These are phyloP conservation scores for Lathyrus tuberosus DNA, from an alignment of 306 rosid species.

Conservation along the genomic window DNA sequence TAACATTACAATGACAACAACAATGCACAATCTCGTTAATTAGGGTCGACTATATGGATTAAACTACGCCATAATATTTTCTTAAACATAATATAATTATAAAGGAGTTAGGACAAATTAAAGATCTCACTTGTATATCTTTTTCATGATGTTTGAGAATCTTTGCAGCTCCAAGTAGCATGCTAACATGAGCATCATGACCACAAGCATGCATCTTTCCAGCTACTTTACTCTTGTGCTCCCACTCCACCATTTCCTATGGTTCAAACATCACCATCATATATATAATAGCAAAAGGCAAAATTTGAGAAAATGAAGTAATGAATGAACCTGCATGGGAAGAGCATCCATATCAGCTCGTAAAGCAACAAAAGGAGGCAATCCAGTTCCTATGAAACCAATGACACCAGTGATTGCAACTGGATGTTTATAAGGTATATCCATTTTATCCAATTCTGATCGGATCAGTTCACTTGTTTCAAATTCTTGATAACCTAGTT, in stretches of 20 bases:
- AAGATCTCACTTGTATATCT: conserved; percentile 55
- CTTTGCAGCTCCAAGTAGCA: conserved; percentile 94
- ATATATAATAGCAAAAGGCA: not conserved
- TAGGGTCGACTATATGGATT: too few species aligned
- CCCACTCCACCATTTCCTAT: conserved; percentile 98
- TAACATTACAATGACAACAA: too few species aligned
- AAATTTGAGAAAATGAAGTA: too few species aligned
- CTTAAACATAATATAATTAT: too few species aligned
- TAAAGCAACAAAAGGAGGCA: conserved; percentile 78
- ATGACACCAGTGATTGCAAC: conserved; percentile 72
- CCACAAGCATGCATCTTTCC: conserved; percentile 85
- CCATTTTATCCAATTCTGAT: conserved; percentile 68
- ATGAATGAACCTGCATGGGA: conserved; percentile 59
- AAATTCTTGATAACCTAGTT: conserved; percentile 72
- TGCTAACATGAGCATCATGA: conserved; percentile 90
- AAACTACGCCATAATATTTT: too few species aligned
- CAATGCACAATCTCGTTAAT: too few species aligned
- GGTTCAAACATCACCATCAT: not conserved
- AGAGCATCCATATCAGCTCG: conserved; percentile 99
- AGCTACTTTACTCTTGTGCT: conserved; percentile 71
- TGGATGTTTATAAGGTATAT: conserved; percentile 64
- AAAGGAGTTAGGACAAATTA: too few species aligned
- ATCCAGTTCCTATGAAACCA: conserved; percentile 71
- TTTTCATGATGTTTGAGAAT: conserved; percentile 77
- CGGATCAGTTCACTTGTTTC: conserved; percentile 74